Evolutionary conservation across 495 filamentous ascomycete species (phyloP), one percentile per base, ranked within the genome.

Genomic region (Lasiosphaeriaceae sp.): DNA sequence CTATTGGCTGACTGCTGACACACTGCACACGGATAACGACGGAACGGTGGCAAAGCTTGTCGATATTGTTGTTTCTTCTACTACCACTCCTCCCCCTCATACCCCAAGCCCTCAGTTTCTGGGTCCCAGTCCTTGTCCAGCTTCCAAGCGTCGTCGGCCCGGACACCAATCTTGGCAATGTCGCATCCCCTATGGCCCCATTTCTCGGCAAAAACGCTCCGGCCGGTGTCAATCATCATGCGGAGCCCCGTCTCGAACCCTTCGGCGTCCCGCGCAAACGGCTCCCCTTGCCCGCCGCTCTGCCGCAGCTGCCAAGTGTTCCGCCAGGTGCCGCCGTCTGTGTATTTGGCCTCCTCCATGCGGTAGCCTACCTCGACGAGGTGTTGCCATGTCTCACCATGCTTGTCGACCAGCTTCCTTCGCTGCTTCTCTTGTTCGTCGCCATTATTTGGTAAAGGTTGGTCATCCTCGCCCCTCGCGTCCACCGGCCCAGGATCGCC

Each of bases 281-380:
- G 81, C 57, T 86, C 83, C 8, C 76, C 80, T 48, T 79, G 58
- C 0, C 83, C 83, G 4, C 83, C 83, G 2, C 50, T 66, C 66
- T 85, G 83, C 31, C 63, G 56, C 2, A 56, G 61, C 57, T 84
- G 83, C 83, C 83, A 86, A 24, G 63, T 74, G 62, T 63, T 85
- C 45, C 81, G 62, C 19, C 67, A 66, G 7, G 62, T 57, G 7
- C 58, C 19, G 4, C 68, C 58, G 14, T 59, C 62, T 7, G 37
- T 48, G 54, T 63, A 72, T 56, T 77, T 77, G 31, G 52, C 50
- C 19, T 57, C 60, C 62, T 75, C 62, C 73, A 77, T 75, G 20
- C 66, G 62, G 7, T 26, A 24, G 9, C 60, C 73, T 5, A 72
- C 49, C 35, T 64, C 66, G 1, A 75, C 59, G 19, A 75, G 58